Evolutionary conservation across 805 yeast species (phyloP).

Genomic region (Candida takata): DNA sequence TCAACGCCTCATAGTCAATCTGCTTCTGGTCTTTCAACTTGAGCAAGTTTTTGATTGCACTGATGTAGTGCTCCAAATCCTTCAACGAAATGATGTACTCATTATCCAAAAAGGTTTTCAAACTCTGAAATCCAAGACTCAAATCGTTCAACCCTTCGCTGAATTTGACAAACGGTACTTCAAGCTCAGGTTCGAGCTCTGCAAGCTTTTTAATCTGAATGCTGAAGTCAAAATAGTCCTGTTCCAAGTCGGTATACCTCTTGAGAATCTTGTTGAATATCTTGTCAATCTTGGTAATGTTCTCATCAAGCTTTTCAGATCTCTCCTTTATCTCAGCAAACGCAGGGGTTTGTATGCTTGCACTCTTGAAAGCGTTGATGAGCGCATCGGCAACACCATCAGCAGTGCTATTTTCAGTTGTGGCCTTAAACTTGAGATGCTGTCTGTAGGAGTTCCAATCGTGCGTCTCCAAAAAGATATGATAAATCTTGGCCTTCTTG

Average conservation of each 20-base stretch:
- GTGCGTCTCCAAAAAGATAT: slow-evolving; percentile 61
- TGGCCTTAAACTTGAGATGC: slow-evolving; percentile 35
- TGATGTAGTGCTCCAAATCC: slow-evolving; percentile 79
- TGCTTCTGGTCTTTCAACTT: slow-evolving; percentile 87
- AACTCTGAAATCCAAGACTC: slow-evolving; percentile 34
- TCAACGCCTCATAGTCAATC: slow-evolving; percentile 80
- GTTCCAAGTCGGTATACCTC: slow-evolving; percentile 64
- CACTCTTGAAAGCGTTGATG: slow-evolving; percentile 88
- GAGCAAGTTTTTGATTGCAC: slow-evolving; percentile 57
- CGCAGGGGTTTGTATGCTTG: slow-evolving; percentile 60
- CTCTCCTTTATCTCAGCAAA: slow-evolving; percentile 78
- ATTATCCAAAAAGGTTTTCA: slow-evolving; percentile 57
- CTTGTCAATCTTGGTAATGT: slow-evolving; percentile 69
- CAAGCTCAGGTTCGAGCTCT: slow-evolving; percentile 40
- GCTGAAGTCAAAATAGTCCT: slow-evolving; percentile 67
- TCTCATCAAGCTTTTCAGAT: slow-evolving; percentile 78
- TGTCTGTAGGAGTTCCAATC: slow-evolving; percentile 69
- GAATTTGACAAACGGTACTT: slow-evolving; percentile 33
- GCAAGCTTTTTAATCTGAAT: slow-evolving; percentile 64
- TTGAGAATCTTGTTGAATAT: slow-evolving; percentile 67
- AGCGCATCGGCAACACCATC: slow-evolving; percentile 88
- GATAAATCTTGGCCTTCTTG: slow-evolving; percentile 61
- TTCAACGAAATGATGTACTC: slow-evolving; percentile 76
- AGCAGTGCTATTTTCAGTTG: slow-evolving; percentile 16
- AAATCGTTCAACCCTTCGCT: slow-evolving; percentile 40